A percentile compares a stretch with the other conserved stretches of the same genome.
phyloP scores from a whole-genome alignment of 495 filamentous ascomycete species.

The Hypoxylon intermedium region DNA sequence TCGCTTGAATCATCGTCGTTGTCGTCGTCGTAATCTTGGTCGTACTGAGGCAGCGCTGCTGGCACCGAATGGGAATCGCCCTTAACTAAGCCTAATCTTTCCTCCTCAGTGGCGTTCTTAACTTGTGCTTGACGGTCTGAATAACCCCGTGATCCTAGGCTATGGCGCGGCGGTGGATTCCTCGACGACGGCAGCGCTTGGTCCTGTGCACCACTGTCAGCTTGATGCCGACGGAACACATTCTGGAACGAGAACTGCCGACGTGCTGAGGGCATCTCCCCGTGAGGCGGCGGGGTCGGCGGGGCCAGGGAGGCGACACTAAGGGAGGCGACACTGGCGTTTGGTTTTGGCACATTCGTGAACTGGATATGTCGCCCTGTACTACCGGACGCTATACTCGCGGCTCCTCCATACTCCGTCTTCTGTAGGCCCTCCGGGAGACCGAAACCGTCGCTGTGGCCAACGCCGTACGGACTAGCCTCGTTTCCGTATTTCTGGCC shows the following conservation, averaged over 20 bases:
- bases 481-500: slow-evolving; percentile 54
- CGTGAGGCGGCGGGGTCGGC: slow-evolving; percentile 61
- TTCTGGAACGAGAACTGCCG: slow-evolving; percentile 94
- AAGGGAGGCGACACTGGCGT: slow-evolving; percentile 38
- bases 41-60: slow-evolving; percentile 46
- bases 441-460: slow-evolving; percentile 38
- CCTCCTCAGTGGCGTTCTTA: slow-evolving; percentile 80
- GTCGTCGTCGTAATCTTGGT: slow-evolving; percentile 43
- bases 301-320: slow-evolving; percentile 44
- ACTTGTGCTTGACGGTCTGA: slow-evolving; percentile 49
- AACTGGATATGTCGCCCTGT: slow-evolving; percentile 50
- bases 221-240: slow-evolving; percentile 66
- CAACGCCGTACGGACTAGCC: slow-evolving; percentile 45
- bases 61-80: slow-evolving; percentile 66
- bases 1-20: too few relatives aligned
- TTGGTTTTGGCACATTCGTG: slow-evolving; percentile 40
- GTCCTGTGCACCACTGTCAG: slow-evolving; percentile 45
- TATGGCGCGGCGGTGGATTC: slow-evolving; percentile 44
- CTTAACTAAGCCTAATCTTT: slow-evolving; percentile 83
- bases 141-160: slow-evolving; percentile 58
- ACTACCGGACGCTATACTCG: slow-evolving; percentile 43
- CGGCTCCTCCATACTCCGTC: slow-evolving; percentile 50
- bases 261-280: slow-evolving; percentile 47
- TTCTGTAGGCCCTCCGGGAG: slow-evolving; percentile 36
- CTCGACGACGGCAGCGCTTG: slow-evolving; percentile 32